Evolutionary conservation across 1,284 basidiomycete genomes (phyloP).

Genomic region (Golubevia sp.): DNA sequence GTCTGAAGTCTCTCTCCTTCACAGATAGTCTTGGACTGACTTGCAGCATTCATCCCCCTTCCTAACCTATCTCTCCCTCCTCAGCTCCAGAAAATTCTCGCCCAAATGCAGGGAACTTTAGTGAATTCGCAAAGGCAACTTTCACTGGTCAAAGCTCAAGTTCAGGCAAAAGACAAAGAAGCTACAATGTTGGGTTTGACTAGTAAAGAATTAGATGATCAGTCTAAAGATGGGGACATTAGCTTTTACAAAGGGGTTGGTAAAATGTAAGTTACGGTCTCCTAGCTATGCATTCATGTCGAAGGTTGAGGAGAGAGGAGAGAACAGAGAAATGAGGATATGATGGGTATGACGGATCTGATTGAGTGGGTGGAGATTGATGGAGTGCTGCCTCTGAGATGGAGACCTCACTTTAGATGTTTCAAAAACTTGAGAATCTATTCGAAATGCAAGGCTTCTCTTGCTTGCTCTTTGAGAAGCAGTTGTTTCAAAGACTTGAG

Average conservation of each 20-base stretch:
- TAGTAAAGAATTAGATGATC: conserved; percentile 12
- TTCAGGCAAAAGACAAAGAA: conserved; percentile 11
- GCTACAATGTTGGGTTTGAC: conserved; percentile 12
- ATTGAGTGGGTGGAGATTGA: background rate
- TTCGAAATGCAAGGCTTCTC: no score
- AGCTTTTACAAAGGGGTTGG: conserved; percentile 15
- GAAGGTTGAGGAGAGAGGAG: no score
- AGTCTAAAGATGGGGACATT: conserved; percentile 1
- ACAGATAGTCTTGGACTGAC: no score
- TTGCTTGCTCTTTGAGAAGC: no score
- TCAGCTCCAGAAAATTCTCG: conserved; percentile 8
- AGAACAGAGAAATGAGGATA: no score
- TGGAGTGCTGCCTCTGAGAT: no score
- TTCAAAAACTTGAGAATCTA: no score
- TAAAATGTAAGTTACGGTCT: conserved; percentile 13
- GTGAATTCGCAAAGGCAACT: conserved; percentile 13
- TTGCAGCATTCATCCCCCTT: no score
- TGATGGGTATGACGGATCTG: background rate
- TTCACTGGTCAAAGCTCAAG: conserved; percentile 13
- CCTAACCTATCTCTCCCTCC: conserved; percentile 1
- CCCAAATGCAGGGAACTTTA: conserved; percentile 11
- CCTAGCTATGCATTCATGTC: no score
- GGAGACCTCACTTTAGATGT: no score
- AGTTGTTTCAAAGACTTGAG: no score
- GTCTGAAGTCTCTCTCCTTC: no score